phyloP scores from a whole-genome alignment of 306 rosid species.

The Cyamopsis tetragonoloba region DNA sequence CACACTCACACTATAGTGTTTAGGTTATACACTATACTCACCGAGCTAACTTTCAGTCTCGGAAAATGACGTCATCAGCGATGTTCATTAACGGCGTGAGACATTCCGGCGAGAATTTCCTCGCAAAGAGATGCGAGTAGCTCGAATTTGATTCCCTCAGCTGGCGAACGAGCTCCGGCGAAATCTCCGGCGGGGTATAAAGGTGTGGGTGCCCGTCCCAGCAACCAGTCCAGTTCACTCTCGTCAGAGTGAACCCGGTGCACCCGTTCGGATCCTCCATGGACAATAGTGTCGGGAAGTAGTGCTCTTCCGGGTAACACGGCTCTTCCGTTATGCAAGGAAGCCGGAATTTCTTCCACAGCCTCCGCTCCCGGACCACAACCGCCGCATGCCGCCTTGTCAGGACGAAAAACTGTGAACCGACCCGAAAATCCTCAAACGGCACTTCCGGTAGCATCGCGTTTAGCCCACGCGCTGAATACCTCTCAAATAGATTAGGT shows the following conservation, averaged over 20 bases:
- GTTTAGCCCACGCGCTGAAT: conserved; percentile 43
- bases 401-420: conserved; percentile 57
- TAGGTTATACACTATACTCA: background rate
- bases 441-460: conserved; percentile 57
- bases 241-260: conserved; percentile 54
- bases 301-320: conserved; percentile 71
- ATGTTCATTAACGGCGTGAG: conserved; percentile 45
- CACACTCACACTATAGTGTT: background rate
- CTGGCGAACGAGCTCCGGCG: conserved; percentile 36
- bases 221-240: conserved; percentile 67
- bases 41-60: conserved; percentile 30
- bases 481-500: conserved; percentile 42
- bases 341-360: conserved; percentile 56
- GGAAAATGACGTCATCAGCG: conserved; percentile 51
- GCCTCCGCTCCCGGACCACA: conserved; percentile 38
- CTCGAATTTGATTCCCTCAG: conserved; percentile 49
- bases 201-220: conserved; percentile 60
- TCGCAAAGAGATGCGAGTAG: conserved; percentile 43
- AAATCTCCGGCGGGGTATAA: conserved; percentile 45
- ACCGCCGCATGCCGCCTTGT: conserved; percentile 39
- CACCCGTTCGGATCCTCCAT: conserved; percentile 55
- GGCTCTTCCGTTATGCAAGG: conserved; percentile 45
- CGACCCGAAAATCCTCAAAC: conserved; percentile 47
- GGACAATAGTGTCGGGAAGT: conserved; percentile 59
- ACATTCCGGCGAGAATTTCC: conserved; percentile 63